Base-by-base conservation (phyloP, 345 rosid genomes). In the Pistacia vera region DNA sequence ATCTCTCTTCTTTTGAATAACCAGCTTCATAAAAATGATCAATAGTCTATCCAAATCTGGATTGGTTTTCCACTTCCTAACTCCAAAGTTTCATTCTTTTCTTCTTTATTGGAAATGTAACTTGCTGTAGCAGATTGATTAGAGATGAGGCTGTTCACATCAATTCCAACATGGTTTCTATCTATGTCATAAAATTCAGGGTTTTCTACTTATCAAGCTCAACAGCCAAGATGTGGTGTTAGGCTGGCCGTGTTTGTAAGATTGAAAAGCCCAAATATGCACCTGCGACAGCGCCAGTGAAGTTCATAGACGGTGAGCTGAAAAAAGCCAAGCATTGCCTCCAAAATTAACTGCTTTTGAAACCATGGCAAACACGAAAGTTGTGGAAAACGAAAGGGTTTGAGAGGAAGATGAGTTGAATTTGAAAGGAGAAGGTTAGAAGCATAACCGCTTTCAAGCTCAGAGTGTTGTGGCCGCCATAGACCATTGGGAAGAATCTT, bases 101-200 rank as follows among this genome's bases (percentile, higher is more conserved):
- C 33, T 30, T 30, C 33, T 30, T 30, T 30, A 30, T 30, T 30
- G 3, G 33, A 30, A 30, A 30, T 0, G 33, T 30, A 30, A 30
- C 33, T 30, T 30, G 33, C 33, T 30, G 33, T 30, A 30, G 33
- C 3, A 28, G 89, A 77, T 25, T 22, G 41, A 5, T 46, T 12
- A 8, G 95, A 93, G 16, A 0, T 9, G 38, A 30, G 3, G 3
- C 33, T 30, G 33, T 30, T 30, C 33, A 30, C 33, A 30, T 30
- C 33, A 7, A 89, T 80, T 11, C 90, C 91, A 4, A 90, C 89
- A 46, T 89, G 95, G 25, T 92, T 90, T 46, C 67, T 82, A 20
- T 88, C 57, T 11, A 79, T 83, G 65, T 90, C 93, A 0, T 69
- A 36, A 38, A 86, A 83, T 60, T 91, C 92, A 13, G 56, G 78